These are phyloP conservation scores for Ascochyta fabae DNA, from an alignment of 2,329 filamentous ascomycete genomes.

Conservation along the genomic window DNA sequence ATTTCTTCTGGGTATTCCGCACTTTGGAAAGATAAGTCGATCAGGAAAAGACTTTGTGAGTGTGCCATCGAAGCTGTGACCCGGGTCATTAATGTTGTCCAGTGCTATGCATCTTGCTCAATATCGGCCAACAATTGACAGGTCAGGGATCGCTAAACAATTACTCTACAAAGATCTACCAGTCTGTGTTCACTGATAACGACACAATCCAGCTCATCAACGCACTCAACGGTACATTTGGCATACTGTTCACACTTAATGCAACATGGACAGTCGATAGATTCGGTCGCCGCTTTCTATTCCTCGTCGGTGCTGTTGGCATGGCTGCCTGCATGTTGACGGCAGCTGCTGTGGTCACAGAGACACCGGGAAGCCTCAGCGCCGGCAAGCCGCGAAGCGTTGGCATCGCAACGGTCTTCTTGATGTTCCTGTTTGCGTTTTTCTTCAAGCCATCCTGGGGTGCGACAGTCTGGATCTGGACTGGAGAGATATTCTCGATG, in stretches of 20 bases:
- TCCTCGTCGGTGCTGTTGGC: constrained; percentile 68
- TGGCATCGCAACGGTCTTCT: constrained; percentile 56
- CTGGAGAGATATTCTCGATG: constrained; percentile 69
- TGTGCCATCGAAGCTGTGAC: neutral
- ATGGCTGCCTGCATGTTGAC: constrained; percentile 72
- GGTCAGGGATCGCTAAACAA: constrained; percentile 72
- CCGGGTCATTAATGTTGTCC: constrained; percentile 25
- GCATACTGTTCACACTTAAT: constrained; percentile 72
- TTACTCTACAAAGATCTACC: constrained; percentile 72
- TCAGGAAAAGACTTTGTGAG: constrained; percentile 64
- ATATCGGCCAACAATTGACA: constrained; percentile 71
- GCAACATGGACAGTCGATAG: constrained; percentile 72
- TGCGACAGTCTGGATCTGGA: constrained; percentile 73
- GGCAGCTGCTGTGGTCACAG: constrained; percentile 61
- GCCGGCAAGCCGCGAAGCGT: constrained; percentile 44
- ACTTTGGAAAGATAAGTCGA: constrained; percentile 69
- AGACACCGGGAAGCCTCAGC: constrained; percentile 52
- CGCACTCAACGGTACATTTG: constrained; percentile 71
- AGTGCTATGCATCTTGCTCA: constrained; percentile 64
- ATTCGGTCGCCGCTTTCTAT: constrained; percentile 69
- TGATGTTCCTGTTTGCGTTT: constrained; percentile 66
- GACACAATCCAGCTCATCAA: constrained; percentile 70
- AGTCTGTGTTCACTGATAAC: constrained; percentile 63
- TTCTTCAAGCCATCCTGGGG: constrained; percentile 71
- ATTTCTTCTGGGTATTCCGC: constrained; percentile 65